phyloP scores from a whole-genome alignment of 2,329 filamentous ascomycete species.

The Phaeoacremonium minimum region DNA sequence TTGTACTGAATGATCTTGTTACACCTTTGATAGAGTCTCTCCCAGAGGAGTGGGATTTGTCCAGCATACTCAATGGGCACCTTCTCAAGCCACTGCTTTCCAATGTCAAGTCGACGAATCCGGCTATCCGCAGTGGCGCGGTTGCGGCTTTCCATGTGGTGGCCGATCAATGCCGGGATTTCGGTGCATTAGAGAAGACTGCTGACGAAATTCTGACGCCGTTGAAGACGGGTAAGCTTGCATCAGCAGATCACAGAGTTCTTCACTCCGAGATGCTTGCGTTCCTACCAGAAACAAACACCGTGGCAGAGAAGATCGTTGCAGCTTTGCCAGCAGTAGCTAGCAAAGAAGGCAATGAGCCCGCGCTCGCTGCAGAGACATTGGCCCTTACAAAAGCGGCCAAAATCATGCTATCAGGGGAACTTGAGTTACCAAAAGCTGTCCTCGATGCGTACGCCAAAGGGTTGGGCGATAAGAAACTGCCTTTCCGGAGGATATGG shows the following conservation, averaged over 20 bases:
- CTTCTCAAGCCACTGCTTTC: conserved; percentile 84
- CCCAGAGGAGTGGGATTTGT: conserved; percentile 69
- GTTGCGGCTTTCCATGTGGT: conserved; percentile 69
- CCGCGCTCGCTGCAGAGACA: conserved; percentile 72
- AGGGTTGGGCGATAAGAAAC: conserved; percentile 80
- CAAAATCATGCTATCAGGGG: conserved; percentile 56
- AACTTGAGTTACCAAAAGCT: conserved; percentile 58
- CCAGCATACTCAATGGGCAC: conserved; percentile 64
- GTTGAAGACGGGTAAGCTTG: conserved; percentile 77
- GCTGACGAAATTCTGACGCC: conserved; percentile 74
- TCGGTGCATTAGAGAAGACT: conserved; percentile 58
- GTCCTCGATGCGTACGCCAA: conserved; percentile 71
- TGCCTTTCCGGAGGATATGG: conserved; percentile 75
- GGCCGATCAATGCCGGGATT: conserved; percentile 57
- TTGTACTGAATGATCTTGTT: conserved; percentile 76
- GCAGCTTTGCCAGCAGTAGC: conserved; percentile 64
- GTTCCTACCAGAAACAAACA: conserved; percentile 53
- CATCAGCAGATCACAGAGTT: conserved; percentile 78
- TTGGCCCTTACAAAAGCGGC: conserved; percentile 65
- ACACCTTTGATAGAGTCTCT: conserved; percentile 69
- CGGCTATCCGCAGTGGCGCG: conserved; percentile 69
- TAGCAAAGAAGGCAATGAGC: conserved; percentile 84
- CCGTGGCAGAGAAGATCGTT: conserved; percentile 63
- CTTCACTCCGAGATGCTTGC: conserved; percentile 79
- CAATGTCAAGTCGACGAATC: conserved; percentile 87